Evolutionary conservation across 1,284 basidiomycete genomes (phyloP).

Genomic region (Naganishia sp.): DNA sequence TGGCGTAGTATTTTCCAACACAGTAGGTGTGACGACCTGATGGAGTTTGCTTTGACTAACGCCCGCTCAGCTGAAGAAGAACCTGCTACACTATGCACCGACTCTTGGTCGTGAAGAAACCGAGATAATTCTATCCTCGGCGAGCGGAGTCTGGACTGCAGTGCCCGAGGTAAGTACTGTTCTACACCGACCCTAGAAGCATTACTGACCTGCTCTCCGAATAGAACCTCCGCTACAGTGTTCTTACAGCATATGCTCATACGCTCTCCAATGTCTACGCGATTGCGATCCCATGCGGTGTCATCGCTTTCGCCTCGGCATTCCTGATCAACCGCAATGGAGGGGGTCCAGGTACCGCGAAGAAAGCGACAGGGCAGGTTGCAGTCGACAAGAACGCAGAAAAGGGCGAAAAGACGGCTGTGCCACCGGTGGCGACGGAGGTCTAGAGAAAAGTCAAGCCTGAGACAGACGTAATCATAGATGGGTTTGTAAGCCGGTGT

Average conservation of each 20-base stretch:
- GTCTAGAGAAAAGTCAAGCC: no score
- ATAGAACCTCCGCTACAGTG: constrained; percentile 35
- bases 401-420: constrained; percentile 7
- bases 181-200: neutral
- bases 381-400: constrained; percentile 15
- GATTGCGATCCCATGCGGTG: constrained; percentile 45
- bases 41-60: no score
- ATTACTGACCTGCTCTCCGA: neutral
- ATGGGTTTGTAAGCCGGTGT: no score
- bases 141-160: constrained; percentile 9
- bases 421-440: constrained; percentile 6
- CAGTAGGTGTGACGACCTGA: constrained; percentile 39
- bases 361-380: neutral
- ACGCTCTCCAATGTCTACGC: constrained; percentile 46
- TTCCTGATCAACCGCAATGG: constrained; percentile 44
- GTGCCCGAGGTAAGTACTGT: constrained; percentile 6
- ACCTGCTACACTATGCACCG: constrained; percentile 9
- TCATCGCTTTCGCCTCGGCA: constrained; percentile 42
- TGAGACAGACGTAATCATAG: no score
- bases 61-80: constrained; percentile 2
- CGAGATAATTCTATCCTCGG: constrained; percentile 4
- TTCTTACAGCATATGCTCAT: constrained; percentile 47
- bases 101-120: constrained; percentile 8
- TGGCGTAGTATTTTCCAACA: constrained; percentile 52
- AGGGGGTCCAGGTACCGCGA: constrained; percentile 13